Evolutionary conservation across 495 filamentous ascomycete genomes (phyloP), one percentile per base, ranked within the genome.

Genomic region (Penicillium pulvis): DNA sequence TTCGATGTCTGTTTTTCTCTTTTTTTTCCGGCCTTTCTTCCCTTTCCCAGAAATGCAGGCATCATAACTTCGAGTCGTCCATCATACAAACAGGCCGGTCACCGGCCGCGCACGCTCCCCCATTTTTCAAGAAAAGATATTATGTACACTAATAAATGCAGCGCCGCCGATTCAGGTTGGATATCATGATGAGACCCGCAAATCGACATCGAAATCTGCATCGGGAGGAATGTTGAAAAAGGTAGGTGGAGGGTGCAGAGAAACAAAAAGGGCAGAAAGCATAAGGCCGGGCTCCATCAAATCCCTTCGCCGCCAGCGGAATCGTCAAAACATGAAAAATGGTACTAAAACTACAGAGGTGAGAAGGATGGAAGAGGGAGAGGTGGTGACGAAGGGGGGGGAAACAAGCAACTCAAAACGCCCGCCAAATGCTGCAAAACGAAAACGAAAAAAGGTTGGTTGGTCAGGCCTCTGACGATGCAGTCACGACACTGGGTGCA

Each of bases 61-160:
- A 65, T 75, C 74, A 75, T 75, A 73, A 72, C 69, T 71, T 68
- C 67, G 65, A 44, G 59, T 66, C 71, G 75, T 78, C 70, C 75
- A 70, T 70, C 62, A 66, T 68, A 70, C 65, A 68, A 67, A 62
- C 51, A 35, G 35, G 26, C 50, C 58, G 55, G 49, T 51, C 55
- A 44, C 36, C 33, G 45, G 41, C 58, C 60, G 42, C 46, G 56
- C 59, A 24, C 53, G 57, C 60, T 56, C 52, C 62, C 57, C 33
- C 53, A 33, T 42, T 46, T 42, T 47, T 59, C 5, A 24, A 54
- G 64, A 64, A 68, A 65, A 67, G 39, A 58, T 63, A 68, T 58
- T 78, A 78, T 78, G 68, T 78, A 78, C 75, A 78, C 63, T 75
- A 70, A 73, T 67, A 64, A 64, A 62, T 50, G 61, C 68, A 73